phyloP scores from a whole-genome alignment of 176 grass and related monocot species.

The Carex cristatella region DNA sequence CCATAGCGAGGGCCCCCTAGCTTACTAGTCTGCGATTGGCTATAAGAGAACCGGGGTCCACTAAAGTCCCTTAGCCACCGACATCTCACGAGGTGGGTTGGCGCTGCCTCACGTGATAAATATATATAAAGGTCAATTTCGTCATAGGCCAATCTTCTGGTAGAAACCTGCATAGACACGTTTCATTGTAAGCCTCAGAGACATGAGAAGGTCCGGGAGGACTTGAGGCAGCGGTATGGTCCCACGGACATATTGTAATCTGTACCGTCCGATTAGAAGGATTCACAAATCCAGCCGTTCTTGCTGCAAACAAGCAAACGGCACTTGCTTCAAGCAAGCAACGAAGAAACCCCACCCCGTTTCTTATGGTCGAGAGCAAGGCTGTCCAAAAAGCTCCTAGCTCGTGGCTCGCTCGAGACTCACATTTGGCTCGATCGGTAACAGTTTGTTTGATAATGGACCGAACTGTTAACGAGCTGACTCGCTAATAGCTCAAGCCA shows the following conservation, averaged over 20 bases:
- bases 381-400: no score
- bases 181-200: not conserved
- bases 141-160: not conserved
- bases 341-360: not conserved
- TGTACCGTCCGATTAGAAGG: not conserved
- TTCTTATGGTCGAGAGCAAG: no score
- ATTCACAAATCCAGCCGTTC: not conserved
- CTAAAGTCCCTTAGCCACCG: not conserved
- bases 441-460: no score
- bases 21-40: not conserved
- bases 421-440: no score
- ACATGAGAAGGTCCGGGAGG: not conserved
- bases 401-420: no score
- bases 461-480: no score
- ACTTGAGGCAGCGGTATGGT: no score
- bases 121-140: not conserved
- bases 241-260: not conserved
- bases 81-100: constrained; percentile 13
- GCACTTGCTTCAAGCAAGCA: not conserved
- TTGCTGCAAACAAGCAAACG: not conserved
- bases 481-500: no score
- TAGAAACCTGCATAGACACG: not conserved
- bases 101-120: constrained; percentile 4
- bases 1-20: no score
- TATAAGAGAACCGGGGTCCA: not conserved